These are phyloP conservation scores for Moesziomyces globuligerus DNA, from an alignment of 1,284 basidiomycete genomes.

Conservation along the genomic window DNA sequence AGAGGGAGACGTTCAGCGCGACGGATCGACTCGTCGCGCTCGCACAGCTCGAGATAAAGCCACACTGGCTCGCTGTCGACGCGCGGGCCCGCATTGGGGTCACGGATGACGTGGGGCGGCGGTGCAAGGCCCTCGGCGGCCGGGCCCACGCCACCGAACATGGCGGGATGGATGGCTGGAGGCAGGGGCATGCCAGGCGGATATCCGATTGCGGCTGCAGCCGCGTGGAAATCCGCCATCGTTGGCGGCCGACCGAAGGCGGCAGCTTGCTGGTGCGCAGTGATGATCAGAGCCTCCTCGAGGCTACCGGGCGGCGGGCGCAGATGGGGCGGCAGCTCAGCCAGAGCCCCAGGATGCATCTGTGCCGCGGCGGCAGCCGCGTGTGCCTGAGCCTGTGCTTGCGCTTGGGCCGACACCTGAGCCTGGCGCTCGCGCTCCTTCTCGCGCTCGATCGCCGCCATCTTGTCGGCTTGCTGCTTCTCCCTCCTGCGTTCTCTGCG, in stretches of 20 bases:
- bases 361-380: conserved; percentile 31
- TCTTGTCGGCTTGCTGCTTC: conserved; percentile 48
- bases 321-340: conserved; percentile 30
- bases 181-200: conserved; percentile 41
- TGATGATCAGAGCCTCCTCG: conserved; percentile 39
- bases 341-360: conserved; percentile 25
- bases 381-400: conserved; percentile 43
- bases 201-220: conserved; percentile 37
- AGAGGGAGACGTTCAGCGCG: conserved; percentile 31
- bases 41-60: conserved; percentile 62
- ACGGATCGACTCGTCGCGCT: conserved; percentile 49
- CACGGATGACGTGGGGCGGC: conserved; percentile 37
- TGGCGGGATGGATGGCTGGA: conserved; percentile 30
- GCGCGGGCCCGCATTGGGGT: conserved; percentile 55
- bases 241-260: conserved; percentile 34
- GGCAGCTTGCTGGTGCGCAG: conserved; percentile 40
- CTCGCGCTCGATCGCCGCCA: conserved; percentile 36
- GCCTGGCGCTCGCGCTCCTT: conserved; percentile 37
- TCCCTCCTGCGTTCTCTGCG: conserved; percentile 37
- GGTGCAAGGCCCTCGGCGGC: conserved; percentile 17
- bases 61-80: conserved; percentile 65
- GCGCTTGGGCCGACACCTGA: conserved; percentile 34
- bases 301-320: conserved; percentile 34
- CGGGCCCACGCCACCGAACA: conserved; percentile 25
- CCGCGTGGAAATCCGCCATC: conserved; percentile 44